phyloP scores from a whole-genome alignment of 805 yeast species.

The Saccharomycopsis guyanensis region DNA sequence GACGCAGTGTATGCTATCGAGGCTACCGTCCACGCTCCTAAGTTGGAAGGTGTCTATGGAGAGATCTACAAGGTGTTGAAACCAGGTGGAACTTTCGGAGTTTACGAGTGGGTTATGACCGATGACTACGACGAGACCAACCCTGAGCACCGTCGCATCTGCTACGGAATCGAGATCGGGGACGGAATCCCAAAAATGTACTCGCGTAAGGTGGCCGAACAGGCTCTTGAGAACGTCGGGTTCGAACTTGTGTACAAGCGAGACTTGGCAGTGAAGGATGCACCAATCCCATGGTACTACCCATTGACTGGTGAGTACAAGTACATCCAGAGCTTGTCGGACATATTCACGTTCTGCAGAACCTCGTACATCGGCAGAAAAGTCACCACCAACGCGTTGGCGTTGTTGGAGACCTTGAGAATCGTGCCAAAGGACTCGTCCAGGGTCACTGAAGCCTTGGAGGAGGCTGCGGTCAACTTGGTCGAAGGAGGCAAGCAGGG shows the following conservation, averaged over 20 bases:
- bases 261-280: constrained; percentile 79
- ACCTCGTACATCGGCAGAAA: constrained; percentile 82
- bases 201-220: constrained; percentile 72
- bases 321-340: constrained; percentile 71
- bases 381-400: constrained; percentile 73
- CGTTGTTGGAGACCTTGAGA: constrained; percentile 75
- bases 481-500: constrained; percentile 88
- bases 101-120: constrained; percentile 99
- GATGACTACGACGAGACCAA: constrained; percentile 82
- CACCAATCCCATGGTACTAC: constrained; percentile 93
- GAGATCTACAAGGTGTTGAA: constrained; percentile 92
- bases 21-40: constrained; percentile 98
- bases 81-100: constrained; percentile 97
- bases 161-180: constrained; percentile 96
- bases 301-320: constrained; percentile 94
- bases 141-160: constrained; percentile 85
- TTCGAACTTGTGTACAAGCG: constrained; percentile 67
- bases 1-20: constrained; percentile 98
- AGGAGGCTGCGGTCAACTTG: constrained; percentile 93
- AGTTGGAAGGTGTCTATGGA: constrained; percentile 87
- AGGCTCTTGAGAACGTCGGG: constrained; percentile 81
- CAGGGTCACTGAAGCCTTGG: constrained; percentile 87
- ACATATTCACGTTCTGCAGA: constrained; percentile 78
- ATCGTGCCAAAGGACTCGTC: constrained; percentile 89
- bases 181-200: constrained; percentile 99